Evolutionary conservation across 1,284 basidiomycete genomes (phyloP).

Genomic region (Ustilago tritici): DNA sequence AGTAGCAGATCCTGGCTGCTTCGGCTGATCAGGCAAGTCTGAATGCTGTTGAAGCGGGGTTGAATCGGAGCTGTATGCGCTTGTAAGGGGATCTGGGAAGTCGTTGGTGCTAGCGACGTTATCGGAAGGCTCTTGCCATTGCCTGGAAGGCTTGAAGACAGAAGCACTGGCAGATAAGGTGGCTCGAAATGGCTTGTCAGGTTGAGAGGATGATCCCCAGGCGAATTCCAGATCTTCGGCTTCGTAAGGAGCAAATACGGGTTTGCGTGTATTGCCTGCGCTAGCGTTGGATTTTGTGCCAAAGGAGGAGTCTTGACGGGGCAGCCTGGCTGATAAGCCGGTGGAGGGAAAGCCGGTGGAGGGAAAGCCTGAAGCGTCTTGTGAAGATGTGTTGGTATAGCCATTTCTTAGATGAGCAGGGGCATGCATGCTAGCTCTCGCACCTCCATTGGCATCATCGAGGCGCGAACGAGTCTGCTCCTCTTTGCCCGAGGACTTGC

Average conservation of each 20-base stretch:
- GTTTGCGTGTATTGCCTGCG: conserved; percentile 16
- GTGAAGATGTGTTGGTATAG: not conserved
- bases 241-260: conserved; percentile 33
- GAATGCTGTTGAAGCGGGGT: not conserved
- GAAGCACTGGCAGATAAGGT: conserved; percentile 31
- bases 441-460: conserved; percentile 45
- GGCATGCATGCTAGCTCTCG: conserved; percentile 53
- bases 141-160: conserved; percentile 29
- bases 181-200: conserved; percentile 9
- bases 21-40: not conserved
- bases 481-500: conserved; percentile 5
- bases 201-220: conserved; percentile 29
- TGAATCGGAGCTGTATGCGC: conserved; percentile 20
- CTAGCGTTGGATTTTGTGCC: conserved; percentile 22
- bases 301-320: conserved; percentile 38
- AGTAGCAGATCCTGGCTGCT: not conserved
- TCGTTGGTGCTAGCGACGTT: conserved; percentile 9
- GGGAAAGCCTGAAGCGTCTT: conserved; percentile 39
- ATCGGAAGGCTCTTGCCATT: conserved; percentile 7
- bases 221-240: conserved; percentile 28
- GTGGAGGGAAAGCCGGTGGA: conserved; percentile 38
- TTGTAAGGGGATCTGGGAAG: conserved; percentile 32
- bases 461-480: conserved; percentile 2
- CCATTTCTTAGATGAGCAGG: conserved; percentile 22
- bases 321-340: conserved; percentile 28